A percentile compares a stretch with the other conserved stretches of the same genome.
phyloP scores from a whole-genome alignment of 805 yeast species.

The Cyberlindnera nakhonratchasimensis region DNA sequence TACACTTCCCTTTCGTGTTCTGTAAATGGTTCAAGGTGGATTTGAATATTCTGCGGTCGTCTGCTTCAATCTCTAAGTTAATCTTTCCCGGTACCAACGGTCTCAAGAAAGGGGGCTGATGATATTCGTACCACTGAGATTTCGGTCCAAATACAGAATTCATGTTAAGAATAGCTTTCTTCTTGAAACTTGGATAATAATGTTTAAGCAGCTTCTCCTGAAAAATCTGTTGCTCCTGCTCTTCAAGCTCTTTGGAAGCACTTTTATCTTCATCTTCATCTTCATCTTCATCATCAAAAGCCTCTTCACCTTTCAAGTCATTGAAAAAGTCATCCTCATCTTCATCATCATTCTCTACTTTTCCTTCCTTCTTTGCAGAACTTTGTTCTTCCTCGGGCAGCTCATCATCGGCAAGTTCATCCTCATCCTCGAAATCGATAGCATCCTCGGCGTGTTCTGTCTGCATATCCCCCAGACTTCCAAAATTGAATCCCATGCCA shows the following conservation, averaged over 20 bases:
- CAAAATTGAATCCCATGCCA: conserved; percentile 18
- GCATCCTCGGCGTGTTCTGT: conserved; percentile 87
- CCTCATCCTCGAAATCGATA: conserved; percentile 89
- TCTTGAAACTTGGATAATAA: conserved; percentile 62
- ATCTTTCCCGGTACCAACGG: conserved; percentile 55
- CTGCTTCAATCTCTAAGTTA: conserved; percentile 59
- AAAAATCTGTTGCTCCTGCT: conserved; percentile 12
- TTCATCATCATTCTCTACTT: conserved; percentile 31
- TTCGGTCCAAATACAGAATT: conserved; percentile 63
- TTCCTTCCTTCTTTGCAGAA: conserved; percentile 23
- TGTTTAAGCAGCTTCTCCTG: conserved; percentile 37
- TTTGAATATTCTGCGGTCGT: conserved; percentile 52
- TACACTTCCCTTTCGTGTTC: conserved; percentile 15
- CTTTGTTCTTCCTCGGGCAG: conserved; percentile 32
- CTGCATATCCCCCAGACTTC: conserved; percentile 23
- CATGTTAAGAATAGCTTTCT: conserved; percentile 55
- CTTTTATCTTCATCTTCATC: neutral
- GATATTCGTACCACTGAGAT: conserved; percentile 51
- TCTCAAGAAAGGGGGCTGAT: conserved; percentile 36
- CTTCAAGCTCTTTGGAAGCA: conserved; percentile 10
- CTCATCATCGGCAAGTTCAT: conserved; percentile 91
- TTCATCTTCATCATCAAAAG: conserved; percentile 11
- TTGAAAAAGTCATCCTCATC: conserved; percentile 36
- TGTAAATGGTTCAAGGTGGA: conserved; percentile 23
- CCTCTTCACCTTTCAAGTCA: conserved; percentile 17